Evolutionary conservation across 768 basidiomycete species (phyloP), one percentile per base, ranked within the genome.

Genomic region (Rhizopogon rudus): DNA sequence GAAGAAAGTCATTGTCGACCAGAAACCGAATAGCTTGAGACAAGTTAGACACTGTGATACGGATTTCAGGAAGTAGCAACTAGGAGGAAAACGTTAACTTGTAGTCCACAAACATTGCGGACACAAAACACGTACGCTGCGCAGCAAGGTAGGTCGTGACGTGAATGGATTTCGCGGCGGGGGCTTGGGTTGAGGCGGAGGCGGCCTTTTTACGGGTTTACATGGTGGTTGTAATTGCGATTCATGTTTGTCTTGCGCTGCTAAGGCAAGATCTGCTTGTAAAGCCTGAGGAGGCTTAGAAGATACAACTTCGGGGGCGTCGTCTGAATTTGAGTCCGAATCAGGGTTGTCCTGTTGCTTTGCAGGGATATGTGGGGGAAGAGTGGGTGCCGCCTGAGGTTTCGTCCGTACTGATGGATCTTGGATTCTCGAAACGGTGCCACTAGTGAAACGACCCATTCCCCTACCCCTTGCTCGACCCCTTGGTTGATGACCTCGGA

Each of bases 21-120:
- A 96, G 69, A 69, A 97, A 98, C 31, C 81, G 84, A 59, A 97
- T 91, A 5, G 91, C 92, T 68, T 98, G 95, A 0, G 93, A 93
- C 5, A 98, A 77, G 68, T 94, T 94, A 1, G 93, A 95, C 4
- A 94, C 80, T 0, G 94, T 95, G 60, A 90, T 78, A 29, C 87
- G 83, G 40, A 96, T 93, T 66, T 96, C 93, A 12, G 88, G 90
- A 17, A 87, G 74, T 5, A 97, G 77, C 12, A 97, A 73, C 91
- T 94, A 62, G 29, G 51, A 33, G 53, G 22, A 42, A 48, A n/a
- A 40, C 39, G 16, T 49, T 9, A 49, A 17, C 51, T 51, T 28
- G 35, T 43, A 44, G 45, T 39, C 22, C 14, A 20, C 22, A 12
- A 6, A 20, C 12, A 41, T 39, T 7, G 22, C 25, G 53, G 22